These are phyloP conservation scores for Wickerhamiella australiensis DNA, from an alignment of 805 yeast genomes.

Conservation along the genomic window DNA sequence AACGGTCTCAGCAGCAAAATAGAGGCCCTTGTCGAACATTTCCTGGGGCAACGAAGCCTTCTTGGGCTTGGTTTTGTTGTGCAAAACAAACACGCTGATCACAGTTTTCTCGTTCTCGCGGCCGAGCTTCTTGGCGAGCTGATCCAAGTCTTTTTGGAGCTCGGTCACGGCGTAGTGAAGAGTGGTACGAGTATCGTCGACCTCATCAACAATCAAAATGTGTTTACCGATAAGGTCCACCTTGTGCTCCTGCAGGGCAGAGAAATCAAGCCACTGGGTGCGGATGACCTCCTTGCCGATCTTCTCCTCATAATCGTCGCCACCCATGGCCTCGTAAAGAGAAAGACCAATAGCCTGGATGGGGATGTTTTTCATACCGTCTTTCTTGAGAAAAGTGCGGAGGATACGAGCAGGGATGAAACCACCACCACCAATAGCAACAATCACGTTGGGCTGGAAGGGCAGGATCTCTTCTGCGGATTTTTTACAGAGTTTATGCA, in stretches of 20 bases:
- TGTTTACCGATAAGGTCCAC: constrained; percentile 72
- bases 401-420: constrained; percentile 94
- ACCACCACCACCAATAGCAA: constrained; percentile 95
- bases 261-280: constrained; percentile 85
- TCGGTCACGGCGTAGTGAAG: constrained; percentile 73
- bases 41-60: constrained; percentile 57
- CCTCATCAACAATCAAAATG: constrained; percentile 76
- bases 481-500: constrained; percentile 72
- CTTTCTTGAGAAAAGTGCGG: constrained; percentile 68
- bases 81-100: constrained; percentile 68
- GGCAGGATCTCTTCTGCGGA: constrained; percentile 40
- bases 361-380: constrained; percentile 61
- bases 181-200: constrained; percentile 85
- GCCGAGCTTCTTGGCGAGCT: constrained; percentile 48
- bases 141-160: constrained; percentile 51
- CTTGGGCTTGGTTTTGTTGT: constrained; percentile 73
- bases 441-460: constrained; percentile 78
- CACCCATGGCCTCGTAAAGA: constrained; percentile 68
- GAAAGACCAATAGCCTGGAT: constrained; percentile 92
- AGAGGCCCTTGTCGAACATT: constrained; percentile 51
- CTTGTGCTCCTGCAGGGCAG: constrained; percentile 53
- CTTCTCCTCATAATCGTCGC: constrained; percentile 37
- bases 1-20: constrained; percentile 61
- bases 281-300: constrained; percentile 74
- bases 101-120: constrained; percentile 49